Base-by-base conservation (phyloP, 495 filamentous ascomycete species). In the Aspergillus carlsbadensis region DNA sequence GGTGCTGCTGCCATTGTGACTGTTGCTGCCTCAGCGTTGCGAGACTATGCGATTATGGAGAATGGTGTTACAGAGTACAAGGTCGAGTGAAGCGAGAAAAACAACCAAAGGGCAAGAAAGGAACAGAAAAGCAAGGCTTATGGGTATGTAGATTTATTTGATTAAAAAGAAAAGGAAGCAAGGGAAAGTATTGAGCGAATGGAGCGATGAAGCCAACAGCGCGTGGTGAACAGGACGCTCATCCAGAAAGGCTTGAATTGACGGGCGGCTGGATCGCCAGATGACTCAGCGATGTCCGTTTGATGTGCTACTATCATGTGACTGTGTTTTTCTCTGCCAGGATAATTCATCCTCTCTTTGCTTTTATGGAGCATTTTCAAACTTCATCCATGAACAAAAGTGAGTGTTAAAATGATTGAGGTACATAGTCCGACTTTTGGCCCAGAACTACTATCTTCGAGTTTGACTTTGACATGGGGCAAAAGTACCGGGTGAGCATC, bases 1-100 rank as follows among this genome's bases (percentile, higher is more conserved):
- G 75, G 67, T 36, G 70, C 69, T 35, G 75, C 64, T 36, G 78
- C 70, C 79, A 82, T 82, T 41, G 58, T 61, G 42, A 72, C 87
- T 89, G 31, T 61, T 55, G 40, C 41, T 49, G 37, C 36, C 42
- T 37, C 57, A 26, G 8, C 60, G 37, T 47, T 47, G 44, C 41
- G 48, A 54, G 45, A 53, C 26, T 29, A 37, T 53, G 61, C 53
- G 53, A 50, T 55, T 55, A 34, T 55, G 60, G 54, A 37, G 49
- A 39, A 46, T 40, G 61, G 35, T 5, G 22, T n/a, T 33, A 29
- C 2, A 62, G 58, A 63, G 50, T n/a, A 46, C 33, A 65, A 31
- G 10, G 44, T 26, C 6, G 14, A 26, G 13, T 26, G 6, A 48
- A 15, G 20, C 6, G 31, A 56, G 29, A 14, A 5, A n/a, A 50